Base-by-base conservation (phyloP, 345 rosid species). In the Moricandia arvensis region DNA sequence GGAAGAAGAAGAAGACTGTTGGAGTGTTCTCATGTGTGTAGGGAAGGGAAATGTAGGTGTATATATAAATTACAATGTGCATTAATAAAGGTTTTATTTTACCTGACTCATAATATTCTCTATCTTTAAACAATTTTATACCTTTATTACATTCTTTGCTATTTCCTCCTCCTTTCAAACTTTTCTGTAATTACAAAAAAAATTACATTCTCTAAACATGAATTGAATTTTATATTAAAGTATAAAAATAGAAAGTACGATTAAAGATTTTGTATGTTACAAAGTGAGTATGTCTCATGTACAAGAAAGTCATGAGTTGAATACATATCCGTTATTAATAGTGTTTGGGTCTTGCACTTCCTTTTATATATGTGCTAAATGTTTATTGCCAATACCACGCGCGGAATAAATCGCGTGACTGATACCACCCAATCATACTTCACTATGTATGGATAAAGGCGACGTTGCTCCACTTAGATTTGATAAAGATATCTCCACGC, bases 31-130 rank as follows among this genome's bases (percentile, higher is more conserved):
- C 45, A 64, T 77, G 54, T 71, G 72, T 71, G 67, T 64, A 58
- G 33, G 80, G 76, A 71, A 77, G 76, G 43, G 63, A 34, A 31
- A 27, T 13, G 63, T 34, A 58, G 72, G 57, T 73, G 63, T 63
- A 5, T 70, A 65, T 69, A 71, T 69, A 70, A 33, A 69, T 64
- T 71, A 63, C 80, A 63, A 55, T 30, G 27, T 7, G 49, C 35
- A 35, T 37, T 7, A 58, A 21, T 59, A 16, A 37, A 5, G 59
- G 12, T 69, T 13, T 49, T 49, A 16, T 49, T 49, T 63, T 55
- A n/a, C 18, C 37, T 30, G 2, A 59, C 10, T 16, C 11, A 17
- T 51, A 12, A 7, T 75, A 68, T 62, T 69, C 58, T 59, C 62
- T 24, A 24, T 67, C 72, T 60, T 59, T 68, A 43, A 33, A 51